These are phyloP conservation scores for Ganoderma boninense DNA, from an alignment of 1,284 basidiomycete species.

Conservation along the genomic window DNA sequence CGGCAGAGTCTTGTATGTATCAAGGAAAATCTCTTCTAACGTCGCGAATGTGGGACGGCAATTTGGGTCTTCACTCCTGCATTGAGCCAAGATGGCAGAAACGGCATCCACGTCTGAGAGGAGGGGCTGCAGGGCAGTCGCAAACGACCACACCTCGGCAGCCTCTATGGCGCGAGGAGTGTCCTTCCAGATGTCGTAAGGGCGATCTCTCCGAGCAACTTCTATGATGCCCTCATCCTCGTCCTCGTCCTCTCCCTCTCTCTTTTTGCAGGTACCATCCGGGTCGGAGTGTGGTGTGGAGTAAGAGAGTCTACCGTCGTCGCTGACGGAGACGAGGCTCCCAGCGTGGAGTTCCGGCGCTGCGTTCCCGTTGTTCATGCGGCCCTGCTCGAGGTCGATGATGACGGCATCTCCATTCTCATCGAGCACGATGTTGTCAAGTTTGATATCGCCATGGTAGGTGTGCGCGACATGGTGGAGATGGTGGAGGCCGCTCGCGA, in stretches of 20 bases:
- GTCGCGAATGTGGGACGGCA: background rate
- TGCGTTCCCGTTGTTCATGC: slow-evolving; percentile 14
- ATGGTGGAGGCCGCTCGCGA: slow-evolving; percentile 5
- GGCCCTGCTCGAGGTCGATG: slow-evolving; percentile 23
- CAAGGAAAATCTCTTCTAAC: background rate
- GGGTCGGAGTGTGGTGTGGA: background rate
- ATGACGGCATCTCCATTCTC: slow-evolving; percentile 13
- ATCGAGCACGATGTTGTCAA: slow-evolving; percentile 17
- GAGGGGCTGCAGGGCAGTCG: background rate
- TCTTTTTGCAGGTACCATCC: background rate
- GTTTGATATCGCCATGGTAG: slow-evolving; percentile 22
- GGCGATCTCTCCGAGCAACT: background rate
- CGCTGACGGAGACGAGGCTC: background rate
- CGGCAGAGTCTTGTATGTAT: no score
- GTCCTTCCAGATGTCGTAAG: slow-evolving; percentile 14
- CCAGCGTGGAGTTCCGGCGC: slow-evolving; percentile 17
- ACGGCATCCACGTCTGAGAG: background rate
- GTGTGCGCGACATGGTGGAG: slow-evolving; percentile 13
- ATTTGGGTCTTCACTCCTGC: slow-evolving; percentile 11
- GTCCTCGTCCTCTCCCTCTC: background rate
- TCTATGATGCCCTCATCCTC: background rate
- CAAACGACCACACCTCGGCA: slow-evolving; percentile 17
- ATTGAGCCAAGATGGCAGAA: background rate
- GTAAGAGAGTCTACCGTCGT: slow-evolving; percentile 7
- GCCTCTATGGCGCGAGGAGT: slow-evolving; percentile 14